Conservation (phyloP, 2,329 filamentous ascomycete species). For the Colletotrichum salicis region DNA sequence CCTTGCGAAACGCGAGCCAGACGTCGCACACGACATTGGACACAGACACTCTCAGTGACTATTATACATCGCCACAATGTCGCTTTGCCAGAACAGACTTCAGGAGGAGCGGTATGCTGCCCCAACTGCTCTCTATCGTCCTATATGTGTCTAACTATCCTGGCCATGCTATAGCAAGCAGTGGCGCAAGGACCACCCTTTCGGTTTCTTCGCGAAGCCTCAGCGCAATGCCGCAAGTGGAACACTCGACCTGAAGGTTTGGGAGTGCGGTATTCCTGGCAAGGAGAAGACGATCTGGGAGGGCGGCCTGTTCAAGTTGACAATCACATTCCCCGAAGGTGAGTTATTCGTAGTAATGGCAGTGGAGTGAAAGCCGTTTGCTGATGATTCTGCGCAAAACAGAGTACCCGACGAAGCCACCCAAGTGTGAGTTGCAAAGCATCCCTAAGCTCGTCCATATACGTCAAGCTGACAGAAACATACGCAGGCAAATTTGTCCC, state of each 20-base stretch:
- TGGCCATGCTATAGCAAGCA: constrained; percentile 74
- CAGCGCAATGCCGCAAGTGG: constrained; percentile 77
- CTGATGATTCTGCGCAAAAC: constrained; percentile 39
- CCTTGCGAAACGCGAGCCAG: constrained; percentile 13
- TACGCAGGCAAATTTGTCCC: constrained; percentile 90
- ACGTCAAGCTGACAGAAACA: constrained; percentile 5
- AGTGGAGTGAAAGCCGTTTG: neutral
- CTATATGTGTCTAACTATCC: constrained; percentile 37
- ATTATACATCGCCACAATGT: constrained; percentile 66
- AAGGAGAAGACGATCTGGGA: constrained; percentile 98
- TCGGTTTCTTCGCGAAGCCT: constrained; percentile 95
- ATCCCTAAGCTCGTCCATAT: neutral
- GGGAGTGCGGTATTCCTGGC: constrained; percentile 96
- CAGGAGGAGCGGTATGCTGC: constrained; percentile 83
- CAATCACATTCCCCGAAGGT: constrained; percentile 94
- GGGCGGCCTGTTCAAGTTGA: constrained; percentile 95
- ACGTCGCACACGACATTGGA: neutral
- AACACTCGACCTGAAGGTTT: constrained; percentile 89
- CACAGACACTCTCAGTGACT: neutral
- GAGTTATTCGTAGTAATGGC: constrained; percentile 46
- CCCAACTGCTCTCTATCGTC: constrained; percentile 20
- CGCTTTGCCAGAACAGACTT: constrained; percentile 87
- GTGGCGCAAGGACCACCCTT: constrained; percentile 96
- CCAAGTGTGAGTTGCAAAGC: constrained; percentile 82
- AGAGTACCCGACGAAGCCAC: constrained; percentile 99